Conservation (phyloP, 2,329 filamentous ascomycete species). For the Aspergillus quadricinctus region DNA sequence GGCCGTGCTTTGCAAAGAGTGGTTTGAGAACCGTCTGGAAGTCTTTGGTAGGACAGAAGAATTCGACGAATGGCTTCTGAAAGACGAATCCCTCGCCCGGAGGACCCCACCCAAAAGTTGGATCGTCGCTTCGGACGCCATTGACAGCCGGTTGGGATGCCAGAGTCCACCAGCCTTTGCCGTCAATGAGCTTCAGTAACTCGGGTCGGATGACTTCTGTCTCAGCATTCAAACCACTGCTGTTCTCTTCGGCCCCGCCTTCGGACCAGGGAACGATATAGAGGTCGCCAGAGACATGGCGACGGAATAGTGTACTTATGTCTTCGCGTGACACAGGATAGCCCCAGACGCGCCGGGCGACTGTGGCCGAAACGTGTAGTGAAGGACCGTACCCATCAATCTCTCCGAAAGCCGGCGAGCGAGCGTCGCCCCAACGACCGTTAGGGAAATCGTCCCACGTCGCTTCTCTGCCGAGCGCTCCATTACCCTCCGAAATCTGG, state of each 20-base stretch:
- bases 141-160: constrained; percentile 94
- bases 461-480: constrained; percentile 81
- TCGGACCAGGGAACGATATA: constrained; percentile 90
- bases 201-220: constrained; percentile 74
- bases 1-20: constrained; percentile 56
- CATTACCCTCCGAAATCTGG: constrained; percentile 91
- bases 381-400: constrained; percentile 99
- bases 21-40: constrained; percentile 62
- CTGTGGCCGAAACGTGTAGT: constrained; percentile 79
- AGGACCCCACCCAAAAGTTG: constrained; percentile 89
- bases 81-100: constrained; percentile 84
- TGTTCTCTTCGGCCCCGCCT: constrained; percentile 56
- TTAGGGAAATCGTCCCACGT: constrained; percentile 99
- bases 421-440: constrained; percentile 88
- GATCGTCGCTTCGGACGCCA: constrained; percentile 69
- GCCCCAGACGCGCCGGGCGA: constrained; percentile 82
- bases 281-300: constrained; percentile 74
- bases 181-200: constrained; percentile 69
- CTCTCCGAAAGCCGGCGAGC: constrained; percentile 90
- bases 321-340: constrained; percentile 66
- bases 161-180: constrained; percentile 89
- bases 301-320: constrained; percentile 74
- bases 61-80: constrained; percentile 96
- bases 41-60: constrained; percentile 74
- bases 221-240: constrained; percentile 58